Base-by-base conservation (phyloP, 2,329 filamentous ascomycete species). In the Coccinonectria pachysandricola region DNA sequence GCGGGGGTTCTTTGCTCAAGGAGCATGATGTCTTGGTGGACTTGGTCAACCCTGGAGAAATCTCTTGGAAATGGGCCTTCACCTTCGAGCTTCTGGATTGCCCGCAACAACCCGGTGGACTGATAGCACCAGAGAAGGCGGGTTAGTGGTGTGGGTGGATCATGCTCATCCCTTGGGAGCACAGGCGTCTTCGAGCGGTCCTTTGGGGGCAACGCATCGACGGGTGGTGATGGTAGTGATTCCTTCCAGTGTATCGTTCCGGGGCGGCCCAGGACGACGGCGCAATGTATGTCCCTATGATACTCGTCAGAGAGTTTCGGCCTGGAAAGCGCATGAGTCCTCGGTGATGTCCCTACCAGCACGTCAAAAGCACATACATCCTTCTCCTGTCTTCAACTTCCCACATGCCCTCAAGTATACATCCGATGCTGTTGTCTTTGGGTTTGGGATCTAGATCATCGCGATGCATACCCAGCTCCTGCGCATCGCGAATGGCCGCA, bases 401-500 rank as follows among this genome's bases (percentile, higher is more conserved):
- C 73, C 73, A 77, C 37, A 73, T 59, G 32, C 68, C 71, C 32
- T 70, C 63, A 10, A 74, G 49, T 3, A 65, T 50, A 16, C 62
- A 60, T 32, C 69, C 67, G 5, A 60, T 47, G 19, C 58, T 61
- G 19, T 59, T 50, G 18, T 61, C 51, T 9, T 48, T 52, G 3
- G 66, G 63, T 24, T 61, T 60, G 0, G 67, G 67, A 35, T 73
- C 68, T 15, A 64, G 49, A 18, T 53, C 58, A 35, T 70, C 64
- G 8, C 64, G 59, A 37, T 78, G 66, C 40, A 78, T 53, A 8
- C 71, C 73, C 20, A 77, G 62, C 38, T 76, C 72, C 43, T 77
- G 72, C 0, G 70, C 73, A 43, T 77, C 71, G 20, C 69, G 57
- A 29, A 77, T 74, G 1, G 68, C 64, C 12, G 62, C 58, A 1